Conservation (phyloP, 108 stramenopile species). For the Stephanodiscus minutulus region DNA sequence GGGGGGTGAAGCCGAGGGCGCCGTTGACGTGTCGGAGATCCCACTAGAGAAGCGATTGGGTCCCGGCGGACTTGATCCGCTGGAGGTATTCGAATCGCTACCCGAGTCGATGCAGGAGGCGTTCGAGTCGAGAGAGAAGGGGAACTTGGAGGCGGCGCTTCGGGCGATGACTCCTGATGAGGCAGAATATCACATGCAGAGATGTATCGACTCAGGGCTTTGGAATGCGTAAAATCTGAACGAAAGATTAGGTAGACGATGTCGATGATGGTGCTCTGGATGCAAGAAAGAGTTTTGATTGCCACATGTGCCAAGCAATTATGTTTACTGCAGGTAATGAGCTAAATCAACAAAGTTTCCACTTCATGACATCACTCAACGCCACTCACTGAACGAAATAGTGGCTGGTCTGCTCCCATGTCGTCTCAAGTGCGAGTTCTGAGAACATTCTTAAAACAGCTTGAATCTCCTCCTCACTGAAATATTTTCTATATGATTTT, state of each 20-base stretch:
- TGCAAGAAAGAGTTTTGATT: background rate
- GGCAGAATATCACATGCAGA: conserved; percentile 94
- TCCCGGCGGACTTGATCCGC: conserved; percentile 96
- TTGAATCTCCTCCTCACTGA: conserved; percentile 29
- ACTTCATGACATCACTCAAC: no score
- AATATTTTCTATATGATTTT: conserved; percentile 54
- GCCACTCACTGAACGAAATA: conserved; percentile 16
- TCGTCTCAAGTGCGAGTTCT: conserved; percentile 36
- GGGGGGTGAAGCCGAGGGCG: conserved; percentile 61
- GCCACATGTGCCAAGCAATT: no score
- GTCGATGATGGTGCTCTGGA: background rate
- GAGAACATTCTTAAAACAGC: conserved; percentile 34
- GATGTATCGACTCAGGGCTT: conserved; percentile 91
- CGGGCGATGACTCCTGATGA: conserved; percentile 79
- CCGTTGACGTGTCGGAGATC: conserved; percentile 68
- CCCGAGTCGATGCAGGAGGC: conserved; percentile 90
- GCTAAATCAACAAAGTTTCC: no score
- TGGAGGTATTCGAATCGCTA: conserved; percentile 92
- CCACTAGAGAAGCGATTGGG: conserved; percentile 88
- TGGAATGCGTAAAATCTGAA: conserved; percentile 68
- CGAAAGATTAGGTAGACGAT: background rate
- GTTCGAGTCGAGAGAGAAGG: conserved; percentile 89
- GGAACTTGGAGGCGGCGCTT: conserved; percentile 78
- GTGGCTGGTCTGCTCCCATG: conserved; percentile 38
- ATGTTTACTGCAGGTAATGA: no score